phyloP scores from a whole-genome alignment of 164 flowering plant genomes.

The Malania oleifera region DNA sequence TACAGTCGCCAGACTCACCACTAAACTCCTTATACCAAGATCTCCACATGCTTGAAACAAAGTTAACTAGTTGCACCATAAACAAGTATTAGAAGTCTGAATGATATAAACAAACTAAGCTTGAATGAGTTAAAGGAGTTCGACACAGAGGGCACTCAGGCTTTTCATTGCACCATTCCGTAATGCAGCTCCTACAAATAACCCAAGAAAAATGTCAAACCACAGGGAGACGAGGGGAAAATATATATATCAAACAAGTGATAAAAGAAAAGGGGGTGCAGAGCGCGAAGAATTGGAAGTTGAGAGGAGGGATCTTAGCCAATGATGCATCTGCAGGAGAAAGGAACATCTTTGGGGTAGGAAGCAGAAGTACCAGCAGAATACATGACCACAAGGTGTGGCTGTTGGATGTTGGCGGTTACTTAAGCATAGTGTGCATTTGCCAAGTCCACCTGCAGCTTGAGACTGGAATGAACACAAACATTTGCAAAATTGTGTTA shows the following conservation, averaged over 20 bases:
- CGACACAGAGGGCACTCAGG: conserved; percentile 98
- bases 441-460: conserved; percentile 42
- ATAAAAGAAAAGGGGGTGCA: no score
- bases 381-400: conserved; percentile 97
- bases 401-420: conserved; percentile 88
- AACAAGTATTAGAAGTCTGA: conserved; percentile 75
- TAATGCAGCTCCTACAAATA: conserved; percentile 78
- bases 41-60: no score
- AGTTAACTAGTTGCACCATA: no score
- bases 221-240: neutral
- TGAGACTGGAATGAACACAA: conserved; percentile 42
- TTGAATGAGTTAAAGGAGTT: conserved; percentile 80
- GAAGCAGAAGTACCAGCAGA: conserved; percentile 67
- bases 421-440: conserved; percentile 90
- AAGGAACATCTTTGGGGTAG: no score
- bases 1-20: no score
- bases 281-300: no score
- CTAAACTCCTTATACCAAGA: no score
- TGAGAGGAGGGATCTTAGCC: no score
- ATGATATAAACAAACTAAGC: conserved; percentile 82
- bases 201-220: neutral
- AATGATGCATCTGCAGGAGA: no score
- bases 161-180: conserved; percentile 99
- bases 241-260: no score
- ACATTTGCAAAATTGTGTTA: neutral